phyloP scores from a whole-genome alignment of 1,139 yeast genomes.

The Zygosaccharomyces pseudobailii region DNA sequence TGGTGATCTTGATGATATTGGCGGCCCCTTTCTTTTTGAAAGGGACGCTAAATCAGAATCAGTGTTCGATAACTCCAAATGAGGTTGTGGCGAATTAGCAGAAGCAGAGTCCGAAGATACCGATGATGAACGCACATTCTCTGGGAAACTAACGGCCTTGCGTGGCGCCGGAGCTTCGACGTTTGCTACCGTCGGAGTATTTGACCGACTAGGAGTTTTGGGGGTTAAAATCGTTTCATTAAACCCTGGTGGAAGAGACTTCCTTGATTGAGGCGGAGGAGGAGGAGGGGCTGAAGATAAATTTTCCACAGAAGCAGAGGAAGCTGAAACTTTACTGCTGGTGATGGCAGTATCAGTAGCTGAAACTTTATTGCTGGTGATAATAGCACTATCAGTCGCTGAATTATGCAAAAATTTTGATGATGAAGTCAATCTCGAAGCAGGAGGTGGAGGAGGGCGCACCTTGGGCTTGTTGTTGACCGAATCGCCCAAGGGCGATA shows the following conservation, averaged over 20 bases:
- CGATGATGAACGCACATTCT: not conserved
- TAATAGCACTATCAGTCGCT: not conserved
- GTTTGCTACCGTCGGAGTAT: slow-evolving; percentile 3
- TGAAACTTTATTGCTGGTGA: not conserved
- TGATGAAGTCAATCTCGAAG: slow-evolving; percentile 13
- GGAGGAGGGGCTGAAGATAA: slow-evolving; percentile 21
- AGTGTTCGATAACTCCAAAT: slow-evolving; percentile 3
- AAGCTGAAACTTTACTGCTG: not conserved
- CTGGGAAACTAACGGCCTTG: slow-evolving; percentile 14
- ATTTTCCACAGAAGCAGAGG: not conserved
- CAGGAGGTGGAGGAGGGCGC: slow-evolving; percentile 33
- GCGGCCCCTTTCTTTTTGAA: slow-evolving; percentile 5
- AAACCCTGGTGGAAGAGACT: slow-evolving; percentile 31
- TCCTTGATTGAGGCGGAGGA: slow-evolving; percentile 29
- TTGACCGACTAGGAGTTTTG: slow-evolving; percentile 18
- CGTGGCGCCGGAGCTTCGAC: slow-evolving; percentile 7
- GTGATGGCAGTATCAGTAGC: not conserved
- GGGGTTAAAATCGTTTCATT: slow-evolving; percentile 27
- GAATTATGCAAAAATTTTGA: not conserved
- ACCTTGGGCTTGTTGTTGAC: slow-evolving; percentile 16
- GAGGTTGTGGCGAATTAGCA: slow-evolving; percentile 1
- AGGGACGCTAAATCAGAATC: not conserved
- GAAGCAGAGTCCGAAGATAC: slow-evolving; percentile 1
- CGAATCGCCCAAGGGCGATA: slow-evolving; percentile 5
- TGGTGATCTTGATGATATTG: slow-evolving; percentile 2